Evolutionary conservation across 108 stramenopile genomes (phyloP).

Genomic region (Nitzschia sp.): DNA sequence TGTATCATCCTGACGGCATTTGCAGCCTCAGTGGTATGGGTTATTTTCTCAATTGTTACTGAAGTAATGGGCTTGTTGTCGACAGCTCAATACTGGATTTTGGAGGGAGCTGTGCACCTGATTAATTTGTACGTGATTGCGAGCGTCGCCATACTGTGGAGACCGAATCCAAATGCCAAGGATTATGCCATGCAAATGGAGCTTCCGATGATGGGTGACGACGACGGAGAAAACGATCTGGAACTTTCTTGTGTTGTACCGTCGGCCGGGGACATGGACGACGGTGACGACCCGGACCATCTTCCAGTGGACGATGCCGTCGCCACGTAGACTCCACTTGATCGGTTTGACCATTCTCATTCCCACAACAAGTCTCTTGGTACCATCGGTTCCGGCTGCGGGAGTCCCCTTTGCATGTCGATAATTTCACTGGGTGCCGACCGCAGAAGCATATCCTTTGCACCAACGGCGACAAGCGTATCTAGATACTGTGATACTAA

Average conservation of each 20-base stretch:
- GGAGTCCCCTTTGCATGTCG: too few relatives aligned
- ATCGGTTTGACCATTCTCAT: neutral
- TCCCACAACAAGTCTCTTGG: too few relatives aligned
- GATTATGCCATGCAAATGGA: slow-evolving; percentile 85
- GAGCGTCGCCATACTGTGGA: slow-evolving; percentile 70
- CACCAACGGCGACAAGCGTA: slow-evolving; percentile 34
- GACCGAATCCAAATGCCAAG: slow-evolving; percentile 73
- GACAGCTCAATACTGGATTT: slow-evolving; percentile 48
- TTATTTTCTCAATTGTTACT: slow-evolving; percentile 68
- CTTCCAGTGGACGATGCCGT: slow-evolving; percentile 6
- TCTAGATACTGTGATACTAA: slow-evolving; percentile 64
- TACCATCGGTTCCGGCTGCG: too few relatives aligned
- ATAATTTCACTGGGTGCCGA: neutral
- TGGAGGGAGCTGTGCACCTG: slow-evolving; percentile 55
- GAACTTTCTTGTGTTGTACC: slow-evolving; percentile 46
- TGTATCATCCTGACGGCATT: slow-evolving; percentile 66
- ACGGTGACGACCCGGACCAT: slow-evolving; percentile 29
- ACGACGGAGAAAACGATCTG: slow-evolving; percentile 60
- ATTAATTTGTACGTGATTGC: slow-evolving; percentile 70
- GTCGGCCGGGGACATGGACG: slow-evolving; percentile 28
- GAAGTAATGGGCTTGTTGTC: slow-evolving; percentile 46
- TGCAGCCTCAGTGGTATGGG: slow-evolving; percentile 57
- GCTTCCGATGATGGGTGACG: slow-evolving; percentile 57
- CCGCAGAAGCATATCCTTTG: slow-evolving; percentile 14
- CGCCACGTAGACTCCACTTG: neutral